Base-by-base conservation (phyloP, 2,329 filamentous ascomycete genomes). In the Purpureocillium takamizusanense region DNA sequence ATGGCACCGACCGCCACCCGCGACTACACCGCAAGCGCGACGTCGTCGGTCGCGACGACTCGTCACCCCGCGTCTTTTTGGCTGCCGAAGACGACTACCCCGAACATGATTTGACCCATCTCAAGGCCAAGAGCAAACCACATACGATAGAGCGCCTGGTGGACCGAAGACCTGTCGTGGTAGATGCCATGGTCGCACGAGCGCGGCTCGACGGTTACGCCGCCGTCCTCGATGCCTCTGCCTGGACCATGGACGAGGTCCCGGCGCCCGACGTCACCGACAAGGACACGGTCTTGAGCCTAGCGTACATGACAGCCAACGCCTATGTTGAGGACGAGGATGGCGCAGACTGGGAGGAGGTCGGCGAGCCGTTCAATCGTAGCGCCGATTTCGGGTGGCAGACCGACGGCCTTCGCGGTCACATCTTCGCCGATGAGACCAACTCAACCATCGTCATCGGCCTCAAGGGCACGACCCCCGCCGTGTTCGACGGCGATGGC, bases 401-500 rank as follows among this genome's bases (percentile, higher is more conserved):
- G 57, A 69, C 67, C 28, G 89, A 97, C 57, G 90, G 90, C 3
- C 70, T 97, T 18, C 79, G 90, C 40, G 92, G 92, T 2, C 92
- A 98, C 59, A 80, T 98, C 40, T 97, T 90, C 63, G 83, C 85
- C 13, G 88, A 97, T 53, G 78, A 88, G 51, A 76, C 66, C 30
- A 95, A 97, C 59, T 77, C 77, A 28, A 97, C 90, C 2, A 73
- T 97, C 38, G 80, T 97, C 31, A 92, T 97, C 46, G 89, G 87
- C 5, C 64, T 98, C 40, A 98, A 98, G 63, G 92, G 90, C 38
- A 95, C 89, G 0, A 86, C 82, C 1, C 78, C 83, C 2, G 90
- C 92, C 11, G 81, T 97, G 4, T 97, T 95, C 55, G 90, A 97
- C 58, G 92, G 92, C n/a, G 85, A 90, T 29, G 90, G 89, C 37